Base-by-base conservation (phyloP, 2,329 filamentous ascomycete genomes). In the Fusarium floridanum region DNA sequence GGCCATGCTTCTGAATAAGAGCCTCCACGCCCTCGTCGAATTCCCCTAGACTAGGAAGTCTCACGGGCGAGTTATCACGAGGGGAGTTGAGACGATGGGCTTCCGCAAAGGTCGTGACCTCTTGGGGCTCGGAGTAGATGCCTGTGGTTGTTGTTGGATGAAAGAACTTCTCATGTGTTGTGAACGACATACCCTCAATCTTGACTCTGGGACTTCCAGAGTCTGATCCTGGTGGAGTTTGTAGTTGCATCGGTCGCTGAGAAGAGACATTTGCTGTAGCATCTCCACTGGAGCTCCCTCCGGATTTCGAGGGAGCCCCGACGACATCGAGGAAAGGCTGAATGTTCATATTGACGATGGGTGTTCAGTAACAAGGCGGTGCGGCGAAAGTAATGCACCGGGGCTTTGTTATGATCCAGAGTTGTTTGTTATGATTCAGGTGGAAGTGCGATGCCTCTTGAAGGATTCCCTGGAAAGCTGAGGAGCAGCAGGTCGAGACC, bases 21-120 rank as follows among this genome's bases (percentile, higher is more conserved):
- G 80, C 80, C 60, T 84, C 80, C n/a, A 84, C 82, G 16, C 82
- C 83, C 67, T 81, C 80, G 50, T 83, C 83, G 57, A 84, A 84
- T 66, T 84, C 82, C 41, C 80, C 78, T 24, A 84, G 72, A 61
- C 82, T 84, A 6, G 83, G 83, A 36, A 84, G 80, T 53, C 75
- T 79, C 43, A 81, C 64, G 8, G 68, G 67, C 8, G 76, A 64
- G 36, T 57, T 73, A 56, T 64, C 61, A 36, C 59, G 61, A 76
- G 75, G 67, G 24, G 73, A 71, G 60, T 65, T 71, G 37, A 70
- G 68, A 50, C 64, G 66, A 24, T 71, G 69, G 20, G 78, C 37
- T 37, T 72, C 67, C 10, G 79, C 79, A 24, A 82, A 72, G 29
- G 75, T 71, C 48, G 76, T 78, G 56, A 73, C 75, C 39, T 82